Evolutionary conservation across 2,329 filamentous ascomycete genomes (phyloP), one percentile per base, ranked within the genome.

Genomic region (Alternaria dauci): DNA sequence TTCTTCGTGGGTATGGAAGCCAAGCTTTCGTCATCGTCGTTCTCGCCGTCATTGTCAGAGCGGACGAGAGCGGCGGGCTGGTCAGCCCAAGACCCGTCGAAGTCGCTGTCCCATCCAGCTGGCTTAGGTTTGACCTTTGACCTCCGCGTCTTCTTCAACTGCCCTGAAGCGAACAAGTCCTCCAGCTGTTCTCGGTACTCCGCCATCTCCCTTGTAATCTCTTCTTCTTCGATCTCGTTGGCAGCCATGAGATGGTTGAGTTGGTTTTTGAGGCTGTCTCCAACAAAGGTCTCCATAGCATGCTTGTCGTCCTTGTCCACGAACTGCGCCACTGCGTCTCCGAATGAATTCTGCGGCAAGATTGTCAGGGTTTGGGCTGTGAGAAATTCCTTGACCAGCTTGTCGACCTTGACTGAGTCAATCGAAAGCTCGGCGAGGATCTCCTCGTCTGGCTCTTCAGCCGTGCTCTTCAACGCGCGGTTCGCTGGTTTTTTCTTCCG

Each of bases 271-370:
- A 84, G 70, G 63, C 77, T 81, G 5, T 82, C 77, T 5, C 78
- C 74, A 8, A 84, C 79, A 59, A 84, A 84, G 12, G 74, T 77
- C 63, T 82, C 77, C 89, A 98, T 93, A 3, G 93, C 93, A 70
- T 95, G 89, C 74, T 94, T 96, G 81, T 99, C 95, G 67, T 97
- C 93, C 69, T 98, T 98, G 76, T 94, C 89, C 26, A 99, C 93
- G 71, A 95, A 99, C 62, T 96, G 91, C 47, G 89, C 90, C 5
- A 99, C 93, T 0, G 95, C 95, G 72, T 98, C 94, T 16, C 93
- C 91, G 72, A 99, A 97, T 0, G 91, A 91, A 30, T 94, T 95
- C 71, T 97, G 92, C 0, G 95, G 95, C 0, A 99, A 84, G 50
- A 99, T 95, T 59, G 94, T 96, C 32, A 99, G 86, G 0, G 92